These are phyloP conservation scores for Torulaspora quercuum DNA, from an alignment of 805 yeast species.

Conservation along the genomic window DNA sequence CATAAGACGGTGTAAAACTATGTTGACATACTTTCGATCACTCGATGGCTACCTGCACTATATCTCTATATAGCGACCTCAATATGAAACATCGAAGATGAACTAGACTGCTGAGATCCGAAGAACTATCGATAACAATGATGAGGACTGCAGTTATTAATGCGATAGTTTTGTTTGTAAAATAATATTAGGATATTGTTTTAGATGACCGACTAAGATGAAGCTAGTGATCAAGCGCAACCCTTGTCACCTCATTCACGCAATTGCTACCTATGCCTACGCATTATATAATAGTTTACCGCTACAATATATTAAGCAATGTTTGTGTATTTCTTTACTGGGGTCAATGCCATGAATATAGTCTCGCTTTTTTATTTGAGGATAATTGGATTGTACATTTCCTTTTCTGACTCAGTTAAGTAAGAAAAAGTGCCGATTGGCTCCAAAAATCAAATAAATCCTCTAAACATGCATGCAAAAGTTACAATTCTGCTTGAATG, in stretches of 20 bases:
- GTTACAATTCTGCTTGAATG: not conserved
- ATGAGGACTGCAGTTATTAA: not conserved
- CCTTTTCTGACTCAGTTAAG: not conserved
- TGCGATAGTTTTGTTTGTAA: not conserved
- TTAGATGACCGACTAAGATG: not conserved
- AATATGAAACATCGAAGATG: not conserved
- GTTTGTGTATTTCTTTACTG: not conserved
- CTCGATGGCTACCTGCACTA: not conserved
- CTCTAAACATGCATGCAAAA: not conserved
- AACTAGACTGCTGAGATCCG: not conserved
- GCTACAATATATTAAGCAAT: not conserved
- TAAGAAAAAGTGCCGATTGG: not conserved
- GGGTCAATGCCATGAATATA: not conserved
- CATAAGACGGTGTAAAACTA: constrained; percentile 1
- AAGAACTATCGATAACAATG: not conserved
- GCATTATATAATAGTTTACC: not conserved
- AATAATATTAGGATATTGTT: not conserved
- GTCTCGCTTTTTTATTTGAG: not conserved
- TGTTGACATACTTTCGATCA: no score
- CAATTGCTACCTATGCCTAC: not conserved
- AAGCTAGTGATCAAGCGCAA: not conserved
- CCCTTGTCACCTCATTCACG: not conserved
- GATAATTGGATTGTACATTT: not conserved
- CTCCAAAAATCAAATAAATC: no score
- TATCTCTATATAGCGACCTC: not conserved